Percentiles rank a stretch among this genome's conserved stretches.
Evolutionary conservation across 805 yeast genomes (phyloP).

Genomic region (Yarrowia phangngaensis): DNA sequence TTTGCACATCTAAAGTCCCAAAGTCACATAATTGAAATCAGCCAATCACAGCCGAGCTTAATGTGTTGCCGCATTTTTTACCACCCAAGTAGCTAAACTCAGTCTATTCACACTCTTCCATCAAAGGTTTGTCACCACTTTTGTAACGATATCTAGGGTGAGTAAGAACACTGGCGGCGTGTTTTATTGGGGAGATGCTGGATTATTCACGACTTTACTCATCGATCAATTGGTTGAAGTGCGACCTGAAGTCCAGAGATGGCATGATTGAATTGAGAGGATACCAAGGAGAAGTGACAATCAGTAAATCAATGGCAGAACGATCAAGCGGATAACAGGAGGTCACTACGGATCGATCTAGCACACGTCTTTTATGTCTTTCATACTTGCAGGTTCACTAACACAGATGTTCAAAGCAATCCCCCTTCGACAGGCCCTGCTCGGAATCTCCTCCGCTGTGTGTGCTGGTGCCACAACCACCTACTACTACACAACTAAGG

Average conservation of each 20-base stretch:
- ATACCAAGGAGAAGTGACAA: too few species aligned
- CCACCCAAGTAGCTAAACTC: conserved; percentile 25
- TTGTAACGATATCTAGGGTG: conserved; percentile 26
- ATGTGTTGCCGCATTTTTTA: conserved; percentile 22
- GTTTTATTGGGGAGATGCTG: not conserved
- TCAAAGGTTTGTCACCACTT: conserved; percentile 27
- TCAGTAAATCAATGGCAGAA: too few species aligned
- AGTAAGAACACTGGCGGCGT: not conserved
- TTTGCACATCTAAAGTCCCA: conserved; percentile 6
- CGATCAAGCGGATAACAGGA: too few species aligned
- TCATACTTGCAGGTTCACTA: too few species aligned
- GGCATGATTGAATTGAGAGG: too few species aligned
- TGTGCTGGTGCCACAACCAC: conserved; percentile 57
- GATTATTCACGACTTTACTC: too few species aligned
- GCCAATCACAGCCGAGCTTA: conserved; percentile 22
- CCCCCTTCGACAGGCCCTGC: conserved; percentile 27
- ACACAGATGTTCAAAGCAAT: conserved; percentile 26
- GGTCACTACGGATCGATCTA: too few species aligned
- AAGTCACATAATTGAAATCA: not conserved
- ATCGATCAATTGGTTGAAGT: too few species aligned
- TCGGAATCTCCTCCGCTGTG: conserved; percentile 27
- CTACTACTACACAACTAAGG: conserved; percentile 80
- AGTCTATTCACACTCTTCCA: conserved; percentile 26
- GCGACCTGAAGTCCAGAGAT: too few species aligned
- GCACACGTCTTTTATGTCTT: too few species aligned